A percentile compares a stretch with the other conserved stretches of the same genome.
Conservation (phyloP, 2,329 filamentous ascomycete species). For the Pezicula carpinea region DNA sequence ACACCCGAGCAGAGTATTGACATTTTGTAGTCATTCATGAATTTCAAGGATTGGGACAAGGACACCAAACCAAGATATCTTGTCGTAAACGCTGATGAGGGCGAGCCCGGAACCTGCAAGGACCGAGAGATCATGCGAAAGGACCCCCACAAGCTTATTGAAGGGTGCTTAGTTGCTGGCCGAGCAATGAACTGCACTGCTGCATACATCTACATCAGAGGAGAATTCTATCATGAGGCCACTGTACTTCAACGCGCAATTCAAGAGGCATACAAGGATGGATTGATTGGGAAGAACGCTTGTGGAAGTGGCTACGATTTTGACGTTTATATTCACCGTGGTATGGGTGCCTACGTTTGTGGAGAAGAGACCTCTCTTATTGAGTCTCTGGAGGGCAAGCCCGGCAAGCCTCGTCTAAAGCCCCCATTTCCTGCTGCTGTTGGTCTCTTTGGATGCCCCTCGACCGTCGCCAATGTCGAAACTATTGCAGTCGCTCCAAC, state of each 20-base stretch:
- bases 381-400: slow-evolving; percentile 97
- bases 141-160: slow-evolving; percentile 97
- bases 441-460: slow-evolving; percentile 95
- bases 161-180: slow-evolving; percentile 92
- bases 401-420: slow-evolving; percentile 97
- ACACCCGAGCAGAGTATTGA: slow-evolving; percentile 9
- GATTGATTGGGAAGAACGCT: slow-evolving; percentile 96
- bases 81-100: slow-evolving; percentile 97
- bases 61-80: slow-evolving; percentile 93
- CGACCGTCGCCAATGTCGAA: slow-evolving; percentile 97
- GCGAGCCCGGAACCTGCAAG: slow-evolving; percentile 98
- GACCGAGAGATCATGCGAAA: slow-evolving; percentile 99
- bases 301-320: slow-evolving; percentile 97
- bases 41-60: slow-evolving; percentile 99
- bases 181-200: slow-evolving; percentile 98
- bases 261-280: slow-evolving; percentile 93
- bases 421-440: slow-evolving; percentile 97
- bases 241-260: slow-evolving; percentile 91
- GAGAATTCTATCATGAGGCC: slow-evolving; percentile 96
- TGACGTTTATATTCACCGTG: slow-evolving; percentile 93
- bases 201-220: slow-evolving; percentile 98
- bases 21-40: slow-evolving; percentile 85
- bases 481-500: slow-evolving; percentile 93
- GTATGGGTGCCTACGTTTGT: slow-evolving; percentile 95
- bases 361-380: slow-evolving; percentile 98